Base-by-base conservation (phyloP, 192 early-diverging fungal genomes). In the Coemansia javaensis region DNA sequence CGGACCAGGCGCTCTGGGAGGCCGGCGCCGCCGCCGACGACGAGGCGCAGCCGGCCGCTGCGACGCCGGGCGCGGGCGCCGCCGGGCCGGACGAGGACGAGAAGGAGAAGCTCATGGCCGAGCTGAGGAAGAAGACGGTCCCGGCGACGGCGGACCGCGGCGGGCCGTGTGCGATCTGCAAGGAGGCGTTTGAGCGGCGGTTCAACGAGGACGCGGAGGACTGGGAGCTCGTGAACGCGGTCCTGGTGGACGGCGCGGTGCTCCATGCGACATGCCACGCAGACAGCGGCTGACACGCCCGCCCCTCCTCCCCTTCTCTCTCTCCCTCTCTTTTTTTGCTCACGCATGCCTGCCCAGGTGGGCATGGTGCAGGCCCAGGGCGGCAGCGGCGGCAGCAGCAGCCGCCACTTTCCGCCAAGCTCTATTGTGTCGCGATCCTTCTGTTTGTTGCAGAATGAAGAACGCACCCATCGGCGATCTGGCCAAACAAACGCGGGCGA, bases 171-270 rank as follows among this genome's bases (percentile, higher is more conserved):
- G 82, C 80, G 1, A 79, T 90, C 35, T 90, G 89, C 58, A 78
- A 79, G 45, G 89, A 90, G 69, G 70, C 83, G 36, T 85, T 90
- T 66, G 75, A 79, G 43, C 76, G 78, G 17, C 55, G 82, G 32
- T 90, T 83, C 79, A 82, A 84, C 50, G 88, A 90, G 50, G 66
- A 79, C 18, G 85, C 85, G 22, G 88, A 89, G 49, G 79, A 81
- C 24, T 89, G 87, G 87, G 75, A 79, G 44, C 82, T 80, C 40
- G 81, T 81, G 35, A 88, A 90, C 45, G 84, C 85, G 10, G 63
- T 85, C 0, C 47, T 70, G 18, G 70, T 83, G 8, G 84, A 84
- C 32, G 71, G 76, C 3, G 48, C 50, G 6, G 38, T 75, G 8
- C 56, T 64, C 49, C 72, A 75, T 28, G 72, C 72, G 16, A 75